These are phyloP conservation scores for Lactifluus hygrophoroides DNA, from an alignment of 768 basidiomycete genomes.

Conservation along the genomic window DNA sequence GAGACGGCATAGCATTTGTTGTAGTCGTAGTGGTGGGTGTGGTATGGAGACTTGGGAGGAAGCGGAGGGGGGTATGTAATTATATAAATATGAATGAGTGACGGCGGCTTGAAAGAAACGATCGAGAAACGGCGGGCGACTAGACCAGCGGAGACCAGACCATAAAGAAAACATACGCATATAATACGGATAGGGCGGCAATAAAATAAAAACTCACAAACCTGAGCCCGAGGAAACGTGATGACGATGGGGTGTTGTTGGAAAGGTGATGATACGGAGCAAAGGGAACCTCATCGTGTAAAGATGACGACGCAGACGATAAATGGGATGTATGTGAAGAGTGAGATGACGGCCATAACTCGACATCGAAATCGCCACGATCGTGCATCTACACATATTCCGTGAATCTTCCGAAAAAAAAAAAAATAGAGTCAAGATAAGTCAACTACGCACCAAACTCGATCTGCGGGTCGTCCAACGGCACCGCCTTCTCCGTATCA, in stretches of 20 bases:
- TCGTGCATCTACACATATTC: conserved; percentile 45
- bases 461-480: conserved; percentile 72
- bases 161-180: neutral
- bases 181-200: neutral
- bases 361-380: conserved; percentile 73
- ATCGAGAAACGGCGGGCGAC: neutral
- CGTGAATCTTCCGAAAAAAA: conserved; percentile 4
- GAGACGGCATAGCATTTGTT: neutral
- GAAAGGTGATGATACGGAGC: neutral
- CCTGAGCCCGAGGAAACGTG: conserved; percentile 1
- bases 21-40: neutral
- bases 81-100: conserved; percentile 3
- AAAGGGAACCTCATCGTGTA: conserved; percentile 21
- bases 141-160: neutral
- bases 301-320: conserved; percentile 66
- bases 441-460: conserved; percentile 50
- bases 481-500: conserved; percentile 55
- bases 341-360: conserved; percentile 55
- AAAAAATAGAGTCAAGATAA: too few species aligned
- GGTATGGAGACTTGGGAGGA: neutral
- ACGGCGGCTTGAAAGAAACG: neutral
- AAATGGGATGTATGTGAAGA: conserved; percentile 73
- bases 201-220: neutral
- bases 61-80: neutral
- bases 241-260: neutral